Base-by-base conservation (phyloP, 768 basidiomycete genomes). In the Obba rivulosa region DNA sequence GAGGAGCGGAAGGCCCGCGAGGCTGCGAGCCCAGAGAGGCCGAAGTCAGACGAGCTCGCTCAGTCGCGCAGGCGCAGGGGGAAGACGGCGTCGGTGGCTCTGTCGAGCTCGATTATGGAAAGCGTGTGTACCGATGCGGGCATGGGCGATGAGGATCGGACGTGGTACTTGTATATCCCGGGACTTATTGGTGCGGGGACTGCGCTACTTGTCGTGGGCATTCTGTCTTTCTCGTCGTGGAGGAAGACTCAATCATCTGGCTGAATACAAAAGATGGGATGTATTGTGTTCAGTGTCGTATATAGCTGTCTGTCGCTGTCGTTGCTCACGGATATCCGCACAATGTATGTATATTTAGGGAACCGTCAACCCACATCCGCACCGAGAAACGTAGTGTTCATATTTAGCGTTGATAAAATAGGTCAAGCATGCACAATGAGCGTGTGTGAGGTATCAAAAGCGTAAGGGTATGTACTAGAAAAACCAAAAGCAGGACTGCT, bases 161-260 rank as follows among this genome's bases (percentile, higher is more conserved):
- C 85, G 20, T 91, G 88, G 88, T 90, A 87, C 57, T 57, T 90
- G 42, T 86, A 87, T 51, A 69, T 91, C 35, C 88, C 88, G 3
- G 82, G 85, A 21, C 63, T 91, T 53, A 81, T 91, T 7, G 88
- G 88, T 8, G 88, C 87, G 21, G 88, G 87, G n/a, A 89, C 87
- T 18, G 88, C 88, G 38, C 60, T 91, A 47, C 72, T 89, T 37
- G 84, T 89, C 31, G 81, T 90, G 18, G 86, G 87, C 2, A 84
- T 84, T 5, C 65, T 91, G 54, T 86, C 87, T 52, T 79, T 91
- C 62, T 86, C 86, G 34, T 65, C 67, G 10, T 69, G 67, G 67
- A 56, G 65, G 48, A 67, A 62, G 54, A 64, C 58, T 21, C 67
- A 68, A 52, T 58, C 52, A 21, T 66, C 21, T 4, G 36, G 28